Evolutionary conservation across 495 filamentous ascomycete species (phyloP), one percentile per base, ranked within the genome.

Genomic region (Oidiodendron maius): DNA sequence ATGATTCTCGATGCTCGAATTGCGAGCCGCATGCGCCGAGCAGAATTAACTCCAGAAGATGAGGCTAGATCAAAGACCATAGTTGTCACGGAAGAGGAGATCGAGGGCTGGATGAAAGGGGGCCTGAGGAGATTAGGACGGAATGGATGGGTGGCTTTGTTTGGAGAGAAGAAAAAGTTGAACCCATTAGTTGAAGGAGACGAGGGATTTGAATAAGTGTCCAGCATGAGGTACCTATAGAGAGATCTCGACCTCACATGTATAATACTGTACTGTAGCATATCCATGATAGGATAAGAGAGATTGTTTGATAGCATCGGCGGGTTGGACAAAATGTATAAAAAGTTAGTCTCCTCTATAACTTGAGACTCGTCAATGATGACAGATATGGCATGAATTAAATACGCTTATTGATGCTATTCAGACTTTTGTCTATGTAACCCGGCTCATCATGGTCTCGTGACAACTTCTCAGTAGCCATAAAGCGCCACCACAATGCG

Each of bases 1-100:
- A 67, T 97, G 12, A 82, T 87, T 2, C 61, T 96, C 3, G 93
- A 98, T 61, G 66, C 72, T 9, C 78, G 93, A 18, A 84, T 98
- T 49, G 77, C 78, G 12, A 72, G 67, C 53, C 80, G 90, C 30
- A 96, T 98, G 94, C 78, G 82, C 48, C 80, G 72, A 48, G 93
- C 91, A 61, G 75, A 81, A 59, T 52, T 88, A 11, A 63, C 55
- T 15, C 65, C 74, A 0, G 83, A 87, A 49, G 80, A 86, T 12
- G 86, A 91, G 62, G 77, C 72, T 12, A 75, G 82, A 34, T 80
- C 78, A 1, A 75, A 72, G 48, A 68, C 68, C 51, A 81, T 91
- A 44, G 71, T 69, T 20, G 71, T 81, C 23, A 74, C 79, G 2
- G 70, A 80, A 61, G 83, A 83, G 61, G 83, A 88, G 57, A 66